Evolutionary conservation across 1,139 yeast species (phyloP).

Genomic region (Lodderomyces jiufengensis): DNA sequence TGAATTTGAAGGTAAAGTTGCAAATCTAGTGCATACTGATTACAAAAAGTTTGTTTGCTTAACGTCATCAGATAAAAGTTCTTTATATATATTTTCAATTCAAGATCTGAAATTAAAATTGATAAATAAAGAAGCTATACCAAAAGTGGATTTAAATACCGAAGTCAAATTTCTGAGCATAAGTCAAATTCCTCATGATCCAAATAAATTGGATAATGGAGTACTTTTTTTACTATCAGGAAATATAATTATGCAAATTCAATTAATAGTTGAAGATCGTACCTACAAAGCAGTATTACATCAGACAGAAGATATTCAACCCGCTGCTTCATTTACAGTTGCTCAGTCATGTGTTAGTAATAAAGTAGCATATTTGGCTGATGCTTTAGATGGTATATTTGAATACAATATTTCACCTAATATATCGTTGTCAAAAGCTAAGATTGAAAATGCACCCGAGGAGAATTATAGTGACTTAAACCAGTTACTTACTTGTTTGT

Average conservation of each 20-base stretch:
- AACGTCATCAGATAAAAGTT: not conserved
- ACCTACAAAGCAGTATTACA: not conserved
- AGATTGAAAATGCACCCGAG: not conserved
- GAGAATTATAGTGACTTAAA: no score
- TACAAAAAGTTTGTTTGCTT: conserved; percentile 5
- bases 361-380: conserved; percentile 3
- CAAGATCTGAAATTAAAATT: conserved; percentile 1
- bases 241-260: no score
- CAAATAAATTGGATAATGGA: no score
- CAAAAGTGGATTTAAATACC: not conserved
- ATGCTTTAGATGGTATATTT: conserved; percentile 7
- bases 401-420: not conserved
- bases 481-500: no score
- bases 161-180: conserved; percentile 1
- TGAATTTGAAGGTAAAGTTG: not conserved
- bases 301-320: not conserved
- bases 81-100: conserved; percentile 7
- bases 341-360: conserved; percentile 2
- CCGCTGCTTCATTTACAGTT: conserved; percentile 5
- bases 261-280: no score
- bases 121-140: not conserved
- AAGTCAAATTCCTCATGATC: no score
- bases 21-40: not conserved
- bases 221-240: no score
- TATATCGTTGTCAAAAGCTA: not conserved